Percentiles rank a stretch among this genome's conserved stretches.
phyloP scores from a whole-genome alignment of 345 rosid species.

The Ceriops tagal region DNA sequence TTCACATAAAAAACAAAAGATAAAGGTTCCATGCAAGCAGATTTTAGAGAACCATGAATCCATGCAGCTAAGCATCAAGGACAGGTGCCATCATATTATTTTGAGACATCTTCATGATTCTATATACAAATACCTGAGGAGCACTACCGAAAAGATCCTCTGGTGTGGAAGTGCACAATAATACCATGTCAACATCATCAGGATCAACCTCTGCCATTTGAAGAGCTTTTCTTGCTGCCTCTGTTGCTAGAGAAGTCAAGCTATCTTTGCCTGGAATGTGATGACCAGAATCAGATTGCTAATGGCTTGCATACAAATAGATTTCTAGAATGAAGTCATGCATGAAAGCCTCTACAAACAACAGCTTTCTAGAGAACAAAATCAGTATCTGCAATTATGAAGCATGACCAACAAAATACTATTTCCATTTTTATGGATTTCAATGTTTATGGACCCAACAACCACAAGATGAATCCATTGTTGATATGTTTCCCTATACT shows the following conservation, averaged over 20 bases:
- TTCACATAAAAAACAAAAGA: background rate
- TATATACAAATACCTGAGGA: slow-evolving; percentile 59
- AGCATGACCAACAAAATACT: no score
- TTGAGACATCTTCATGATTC: no score
- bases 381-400: no score
- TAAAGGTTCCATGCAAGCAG: no score
- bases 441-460: no score
- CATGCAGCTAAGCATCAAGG: background rate
- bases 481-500: background rate
- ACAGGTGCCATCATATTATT: background rate
- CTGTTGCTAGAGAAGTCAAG: slow-evolving; percentile 53
- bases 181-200: slow-evolving; percentile 80
- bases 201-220: slow-evolving; percentile 85
- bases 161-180: slow-evolving; percentile 92
- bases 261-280: slow-evolving; percentile 65
- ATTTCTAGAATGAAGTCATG: background rate
- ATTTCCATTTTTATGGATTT: no score
- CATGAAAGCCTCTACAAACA: background rate
- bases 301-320: background rate
- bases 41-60: background rate
- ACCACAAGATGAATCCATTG: no score
- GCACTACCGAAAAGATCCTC: slow-evolving; percentile 94
- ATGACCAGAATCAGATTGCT: slow-evolving; percentile 3
- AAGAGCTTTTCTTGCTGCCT: slow-evolving; percentile 86
- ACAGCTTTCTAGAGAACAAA: no score